Conservation (phyloP, 2,329 filamentous ascomycete genomes). For the Cylindrodendrum hubeiense region DNA sequence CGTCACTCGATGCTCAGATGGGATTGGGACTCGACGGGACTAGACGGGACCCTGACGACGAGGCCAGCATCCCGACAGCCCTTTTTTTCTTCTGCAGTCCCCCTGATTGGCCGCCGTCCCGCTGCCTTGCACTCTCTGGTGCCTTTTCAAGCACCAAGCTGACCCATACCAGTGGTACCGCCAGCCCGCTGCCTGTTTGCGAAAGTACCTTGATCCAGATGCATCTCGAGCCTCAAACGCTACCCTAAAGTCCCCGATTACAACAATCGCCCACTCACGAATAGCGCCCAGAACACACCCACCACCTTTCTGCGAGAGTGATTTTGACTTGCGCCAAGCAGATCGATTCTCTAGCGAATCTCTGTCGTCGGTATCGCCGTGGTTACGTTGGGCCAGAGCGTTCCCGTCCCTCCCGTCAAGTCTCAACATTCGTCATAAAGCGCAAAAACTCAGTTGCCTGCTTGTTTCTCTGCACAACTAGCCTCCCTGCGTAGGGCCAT, state of each 20-base stretch:
- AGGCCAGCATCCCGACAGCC: slow-evolving; percentile 9
- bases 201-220: background rate
- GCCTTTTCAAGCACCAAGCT: background rate
- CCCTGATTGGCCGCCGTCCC: slow-evolving; percentile 2
- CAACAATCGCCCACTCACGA: background rate
- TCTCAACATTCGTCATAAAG: background rate
- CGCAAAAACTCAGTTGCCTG: background rate
- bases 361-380: background rate
- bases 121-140: slow-evolving; percentile 5
- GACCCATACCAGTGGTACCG: slow-evolving; percentile 8
- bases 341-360: no score
- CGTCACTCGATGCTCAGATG: slow-evolving; percentile 8
- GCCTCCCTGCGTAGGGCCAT: background rate
- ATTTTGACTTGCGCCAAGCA: background rate
- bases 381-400: background rate
- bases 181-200: background rate
- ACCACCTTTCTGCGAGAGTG: background rate
- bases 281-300: background rate
- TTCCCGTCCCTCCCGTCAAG: slow-evolving; percentile 3
- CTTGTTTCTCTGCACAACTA: background rate
- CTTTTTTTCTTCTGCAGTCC: slow-evolving; percentile 3
- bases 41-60: slow-evolving; percentile 15
- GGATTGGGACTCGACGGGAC: slow-evolving; percentile 7
- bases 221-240: slow-evolving; percentile 2
- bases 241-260: slow-evolving; percentile 18